A percentile compares a stretch with the other conserved stretches of the same genome.
phyloP scores from a whole-genome alignment of 2,329 filamentous ascomycete species.

The Alternaria gansuensis region DNA sequence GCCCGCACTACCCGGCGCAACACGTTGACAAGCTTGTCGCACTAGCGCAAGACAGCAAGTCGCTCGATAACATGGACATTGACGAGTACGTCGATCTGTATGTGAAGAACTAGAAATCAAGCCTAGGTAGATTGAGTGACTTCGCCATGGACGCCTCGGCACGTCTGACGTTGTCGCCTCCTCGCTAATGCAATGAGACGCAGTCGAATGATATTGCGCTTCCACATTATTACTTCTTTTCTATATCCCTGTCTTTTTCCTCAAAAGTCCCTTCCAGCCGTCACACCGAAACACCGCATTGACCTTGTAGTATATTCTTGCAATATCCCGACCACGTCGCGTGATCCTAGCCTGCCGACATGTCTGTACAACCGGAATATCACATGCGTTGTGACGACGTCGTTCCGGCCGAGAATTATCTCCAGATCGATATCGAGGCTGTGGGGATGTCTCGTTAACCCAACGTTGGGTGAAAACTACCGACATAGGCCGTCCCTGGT shows the following conservation, averaged over 20 bases:
- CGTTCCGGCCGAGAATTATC: constrained; percentile 6
- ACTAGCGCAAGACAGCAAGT: constrained; percentile 76
- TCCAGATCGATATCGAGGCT: constrained; percentile 15
- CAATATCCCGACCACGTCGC: constrained; percentile 19
- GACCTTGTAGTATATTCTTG: constrained; percentile 22
- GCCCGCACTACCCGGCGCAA: constrained; percentile 78
- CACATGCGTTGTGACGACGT: constrained; percentile 18
- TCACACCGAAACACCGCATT: constrained; percentile 16
- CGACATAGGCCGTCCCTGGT: constrained; percentile 15
- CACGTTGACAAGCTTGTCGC: constrained; percentile 84
- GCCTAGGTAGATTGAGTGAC: constrained; percentile 35
- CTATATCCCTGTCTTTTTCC: constrained; percentile 22
- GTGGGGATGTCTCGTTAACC: constrained; percentile 11
- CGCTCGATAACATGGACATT: constrained; percentile 80
- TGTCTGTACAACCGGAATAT: constrained; percentile 16
- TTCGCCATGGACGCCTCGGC: constrained; percentile 18
- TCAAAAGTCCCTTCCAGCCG: constrained; percentile 13
- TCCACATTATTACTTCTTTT: constrained; percentile 17
- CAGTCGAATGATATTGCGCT: constrained; percentile 15
- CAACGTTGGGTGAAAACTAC: constrained; percentile 24
- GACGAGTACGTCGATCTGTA: constrained; percentile 95
- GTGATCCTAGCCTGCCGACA: constrained; percentile 22
- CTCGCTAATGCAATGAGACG: constrained; percentile 27
- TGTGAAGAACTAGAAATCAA: constrained; percentile 60
- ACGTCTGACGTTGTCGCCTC: constrained; percentile 21